Conservation (phyloP, 208 protist species). For the Acanthamoeba divionensis region DNA sequence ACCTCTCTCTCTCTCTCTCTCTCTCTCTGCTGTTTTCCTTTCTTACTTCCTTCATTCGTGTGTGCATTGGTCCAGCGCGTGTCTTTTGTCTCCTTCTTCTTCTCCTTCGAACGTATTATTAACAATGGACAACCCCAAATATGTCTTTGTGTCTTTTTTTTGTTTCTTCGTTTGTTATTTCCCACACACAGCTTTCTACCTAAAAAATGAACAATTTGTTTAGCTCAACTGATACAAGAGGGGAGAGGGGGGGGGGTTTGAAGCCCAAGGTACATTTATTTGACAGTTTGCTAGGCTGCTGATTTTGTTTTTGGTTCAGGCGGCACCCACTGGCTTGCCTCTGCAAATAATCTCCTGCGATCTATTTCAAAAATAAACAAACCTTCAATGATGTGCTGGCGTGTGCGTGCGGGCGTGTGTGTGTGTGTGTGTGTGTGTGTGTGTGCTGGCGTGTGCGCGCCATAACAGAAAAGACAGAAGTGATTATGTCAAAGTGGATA, state of each 20-base stretch:
- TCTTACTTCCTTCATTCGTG: neutral
- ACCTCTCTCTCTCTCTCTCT: neutral
- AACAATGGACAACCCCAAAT: neutral
- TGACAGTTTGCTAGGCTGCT: neutral
- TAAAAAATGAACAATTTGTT: neutral
- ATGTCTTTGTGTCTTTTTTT: too few relatives aligned
- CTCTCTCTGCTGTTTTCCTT: neutral
- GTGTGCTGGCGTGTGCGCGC: too few relatives aligned
- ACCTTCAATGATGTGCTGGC: too few relatives aligned
- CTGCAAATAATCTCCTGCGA: conserved; percentile 6
- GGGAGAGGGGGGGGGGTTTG: neutral
- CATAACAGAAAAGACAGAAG: neutral
- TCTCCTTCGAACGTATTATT: neutral
- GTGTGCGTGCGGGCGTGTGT: too few relatives aligned
- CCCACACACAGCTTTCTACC: neutral
- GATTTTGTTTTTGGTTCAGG: neutral
- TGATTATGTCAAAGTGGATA: neutral
- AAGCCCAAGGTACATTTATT: neutral
- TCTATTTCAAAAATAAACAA: neutral
- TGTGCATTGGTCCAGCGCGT: neutral
- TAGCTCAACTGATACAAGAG: neutral
- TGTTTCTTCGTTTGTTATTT: too few relatives aligned
- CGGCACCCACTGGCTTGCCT: conserved; percentile 11
- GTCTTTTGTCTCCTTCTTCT: neutral
- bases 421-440: too few relatives aligned